phyloP scores from a whole-genome alignment of 164 flowering plant species.

The Vitis amurensis region DNA sequence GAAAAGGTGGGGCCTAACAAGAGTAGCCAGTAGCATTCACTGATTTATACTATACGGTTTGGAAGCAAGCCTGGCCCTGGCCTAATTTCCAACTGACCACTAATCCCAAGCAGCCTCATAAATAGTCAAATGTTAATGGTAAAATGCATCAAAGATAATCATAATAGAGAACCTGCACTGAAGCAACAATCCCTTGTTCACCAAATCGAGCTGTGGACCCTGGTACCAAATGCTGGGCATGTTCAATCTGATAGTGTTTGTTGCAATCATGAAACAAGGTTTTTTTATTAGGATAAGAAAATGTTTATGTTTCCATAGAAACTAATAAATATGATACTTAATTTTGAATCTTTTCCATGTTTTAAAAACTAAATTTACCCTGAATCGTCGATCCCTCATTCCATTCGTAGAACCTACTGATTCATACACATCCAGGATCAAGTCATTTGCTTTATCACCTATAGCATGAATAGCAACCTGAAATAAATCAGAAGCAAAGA shows the following conservation, averaged over 20 bases:
- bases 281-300: background rate
- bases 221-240: constrained; percentile 90
- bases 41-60: background rate
- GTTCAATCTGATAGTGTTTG: constrained; percentile 71
- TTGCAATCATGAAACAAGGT: constrained; percentile 5
- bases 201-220: constrained; percentile 71
- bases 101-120: background rate
- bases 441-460: constrained; percentile 91
- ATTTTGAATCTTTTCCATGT: constrained; percentile 1
- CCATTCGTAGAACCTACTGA: constrained; percentile 61
- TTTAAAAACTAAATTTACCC: constrained; percentile 51
- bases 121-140: background rate
- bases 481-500: constrained; percentile 5
- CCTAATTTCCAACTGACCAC: background rate
- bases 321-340: background rate
- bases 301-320: background rate
- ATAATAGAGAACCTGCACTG: constrained; percentile 67
- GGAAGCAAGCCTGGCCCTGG: background rate
- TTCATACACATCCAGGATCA: constrained; percentile 68
- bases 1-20: background rate
- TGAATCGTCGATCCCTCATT: constrained; percentile 70
- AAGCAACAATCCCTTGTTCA: constrained; percentile 70
- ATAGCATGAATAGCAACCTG: constrained; percentile 97
- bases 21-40: background rate
- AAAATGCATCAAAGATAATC: background rate